Base-by-base conservation (phyloP, 2,329 filamentous ascomycete genomes). In the Fusarium chaquense region DNA sequence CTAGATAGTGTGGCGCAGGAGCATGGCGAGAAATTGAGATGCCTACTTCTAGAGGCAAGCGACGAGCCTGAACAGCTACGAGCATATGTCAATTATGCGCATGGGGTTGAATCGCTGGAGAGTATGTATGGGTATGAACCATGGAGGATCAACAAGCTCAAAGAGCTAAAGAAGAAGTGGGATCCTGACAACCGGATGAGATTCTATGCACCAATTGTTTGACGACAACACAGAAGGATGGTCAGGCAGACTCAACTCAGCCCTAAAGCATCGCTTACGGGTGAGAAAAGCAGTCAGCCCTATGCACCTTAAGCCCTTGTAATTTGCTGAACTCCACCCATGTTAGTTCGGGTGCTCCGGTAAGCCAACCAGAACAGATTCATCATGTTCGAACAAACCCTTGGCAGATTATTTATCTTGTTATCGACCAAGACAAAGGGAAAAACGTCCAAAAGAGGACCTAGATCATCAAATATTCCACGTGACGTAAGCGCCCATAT, bases 121-220 rank as follows among this genome's bases (percentile, higher is more conserved):
- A 38, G 46, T 9, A 57, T 69, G 3, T 72, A 72, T 1, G 69
- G 62, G 3, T 30, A 65, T 13, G 69, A 70, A 2, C 12, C 53
- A 5, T 68, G 84, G 83, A 79, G 85, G 15, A 73, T 83, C 68
- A 73, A 81, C 52, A 82, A 78, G 58, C 75, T 87, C 68, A 77
- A 72, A 64, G 65, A 67, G 10, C 68, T 86, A 58, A 87, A 87
- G 78, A 67, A 75, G 38, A 79, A 80, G 67, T 86, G 83, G 67
- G 85, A 87, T 69, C 83, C 80, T 2, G 49, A 78, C 9, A 72
- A 74, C 13, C 57, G 58, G 7, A 75, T 76, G 71, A 67, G 70
- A 13, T 74, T 73, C 30, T 76, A 75, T 20, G 72, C 68, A 5
- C 71, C 73, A 2, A 72, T 76, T 51, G n/a, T 55, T 5, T 72